Base-by-base conservation (phyloP, 148 eudicot genomes). In the Cornus suecica region DNA sequence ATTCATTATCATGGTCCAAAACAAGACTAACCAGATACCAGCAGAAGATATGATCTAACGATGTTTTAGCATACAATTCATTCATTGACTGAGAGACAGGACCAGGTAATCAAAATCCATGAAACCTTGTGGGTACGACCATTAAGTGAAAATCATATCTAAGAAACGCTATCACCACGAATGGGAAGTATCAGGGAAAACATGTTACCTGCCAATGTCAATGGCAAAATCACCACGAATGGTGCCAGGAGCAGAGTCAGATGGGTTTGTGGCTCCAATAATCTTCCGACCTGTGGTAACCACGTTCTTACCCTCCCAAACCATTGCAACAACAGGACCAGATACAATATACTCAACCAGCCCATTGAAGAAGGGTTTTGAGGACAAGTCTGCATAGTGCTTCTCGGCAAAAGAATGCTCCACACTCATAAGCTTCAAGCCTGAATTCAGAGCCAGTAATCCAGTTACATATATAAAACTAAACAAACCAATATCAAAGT, bases 271-370 rank as follows among this genome's bases (percentile, higher is more conserved):
- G 26, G 96, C 96, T 65, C 98, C 98, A 66, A 94, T 94, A 62
- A 92, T 88, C 86, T 89, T 94, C 74, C 98, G 88, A 1, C 98
- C 98, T 0, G 96, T 92, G n/a, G 78, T 30, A 4, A 94, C 96
- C 14, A 90, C 96, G 81, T 84, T 81, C 85, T 90, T 92, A 16
- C 99, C 99, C 76, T 94, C 97, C 97, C 99, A 94, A 65, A 94
- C 96, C 97, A 92, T 94, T 22, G 97, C 97, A 74, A 90, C 92
- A 73, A 94, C 98, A 0, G 98, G 95, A 6, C 98, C 98, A 64
- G 98, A 94, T 31, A 92, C 65, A 52, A 92, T 94, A 87, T 94
- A 94, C 52, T 94, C 97, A 28, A 92, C 97, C 69, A 94, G 88
- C 0, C 91, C 90, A 23, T 81, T 78, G 88, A 92, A 94, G 86